Conservation (phyloP, 148 eudicot species). For the Rhododendron kiyosumense region DNA sequence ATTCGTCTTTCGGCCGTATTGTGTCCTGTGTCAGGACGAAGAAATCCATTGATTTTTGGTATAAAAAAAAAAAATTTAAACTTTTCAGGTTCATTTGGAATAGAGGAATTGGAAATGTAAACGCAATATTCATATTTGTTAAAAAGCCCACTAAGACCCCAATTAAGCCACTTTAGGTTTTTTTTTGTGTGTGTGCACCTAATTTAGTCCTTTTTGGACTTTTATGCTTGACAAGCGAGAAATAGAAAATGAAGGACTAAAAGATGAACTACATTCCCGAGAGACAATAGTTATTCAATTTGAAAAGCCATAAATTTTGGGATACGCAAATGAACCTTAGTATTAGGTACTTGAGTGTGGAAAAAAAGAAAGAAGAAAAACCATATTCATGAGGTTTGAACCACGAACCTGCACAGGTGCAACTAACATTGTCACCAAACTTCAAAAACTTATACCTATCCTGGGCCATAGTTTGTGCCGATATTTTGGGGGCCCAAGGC, state of each 20-base stretch:
- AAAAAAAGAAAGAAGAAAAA: not conserved
- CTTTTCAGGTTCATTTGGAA: not conserved
- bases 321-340: not conserved
- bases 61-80: too few species aligned
- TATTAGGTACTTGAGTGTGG: not conserved
- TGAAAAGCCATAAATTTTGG: not conserved
- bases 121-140: not conserved
- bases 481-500: not conserved
- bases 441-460: not conserved
- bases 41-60: not conserved
- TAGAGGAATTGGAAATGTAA: not conserved
- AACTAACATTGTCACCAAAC: not conserved
- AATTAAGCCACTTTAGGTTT: not conserved
- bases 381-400: not conserved
- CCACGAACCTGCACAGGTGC: not conserved
- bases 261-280: not conserved
- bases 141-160: not conserved
- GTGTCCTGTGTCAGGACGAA: not conserved
- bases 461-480: not conserved
- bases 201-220: not conserved
- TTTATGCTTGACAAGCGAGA: not conserved
- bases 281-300: not conserved
- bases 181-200: not conserved
- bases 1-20: not conserved
- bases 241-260: not conserved